Conservation (phyloP, 176 grass and related monocot species). For the Stipa capillata region DNA sequence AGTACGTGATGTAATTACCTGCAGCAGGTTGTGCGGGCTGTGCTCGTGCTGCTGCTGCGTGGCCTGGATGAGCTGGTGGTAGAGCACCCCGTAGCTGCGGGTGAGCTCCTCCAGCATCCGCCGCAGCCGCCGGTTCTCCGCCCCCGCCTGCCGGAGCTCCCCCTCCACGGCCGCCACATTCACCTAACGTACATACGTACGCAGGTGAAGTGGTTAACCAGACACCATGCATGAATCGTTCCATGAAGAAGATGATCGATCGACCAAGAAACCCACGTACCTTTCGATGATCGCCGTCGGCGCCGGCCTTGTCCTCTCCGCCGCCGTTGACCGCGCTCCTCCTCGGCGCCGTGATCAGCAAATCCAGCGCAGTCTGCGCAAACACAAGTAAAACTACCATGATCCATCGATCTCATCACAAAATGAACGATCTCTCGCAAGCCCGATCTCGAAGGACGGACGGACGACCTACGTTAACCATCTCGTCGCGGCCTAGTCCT, state of each 20-base stretch:
- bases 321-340: background rate
- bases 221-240: background rate
- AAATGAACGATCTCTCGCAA: background rate
- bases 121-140: conserved; percentile 42
- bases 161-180: background rate
- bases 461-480: conserved; percentile 34
- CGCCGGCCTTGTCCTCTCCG: background rate
- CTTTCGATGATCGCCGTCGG: background rate
- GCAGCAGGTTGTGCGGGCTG: background rate
- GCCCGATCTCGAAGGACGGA: background rate
- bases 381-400: background rate
- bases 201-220: too few species aligned
- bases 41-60: conserved; percentile 11
- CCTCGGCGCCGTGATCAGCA: conserved; percentile 25
- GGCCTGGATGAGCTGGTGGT: conserved; percentile 28
- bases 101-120: conserved; percentile 37
- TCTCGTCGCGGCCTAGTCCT: background rate
- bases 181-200: background rate
- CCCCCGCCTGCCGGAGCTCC: conserved; percentile 24
- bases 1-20: background rate
- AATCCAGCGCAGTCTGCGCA: conserved; percentile 24
- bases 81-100: conserved; percentile 23
- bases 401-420: background rate
- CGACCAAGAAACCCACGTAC: background rate
- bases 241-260: background rate